Evolutionary conservation across 2,329 filamentous ascomycete species (phyloP).

Genomic region (Cercospora sojina): DNA sequence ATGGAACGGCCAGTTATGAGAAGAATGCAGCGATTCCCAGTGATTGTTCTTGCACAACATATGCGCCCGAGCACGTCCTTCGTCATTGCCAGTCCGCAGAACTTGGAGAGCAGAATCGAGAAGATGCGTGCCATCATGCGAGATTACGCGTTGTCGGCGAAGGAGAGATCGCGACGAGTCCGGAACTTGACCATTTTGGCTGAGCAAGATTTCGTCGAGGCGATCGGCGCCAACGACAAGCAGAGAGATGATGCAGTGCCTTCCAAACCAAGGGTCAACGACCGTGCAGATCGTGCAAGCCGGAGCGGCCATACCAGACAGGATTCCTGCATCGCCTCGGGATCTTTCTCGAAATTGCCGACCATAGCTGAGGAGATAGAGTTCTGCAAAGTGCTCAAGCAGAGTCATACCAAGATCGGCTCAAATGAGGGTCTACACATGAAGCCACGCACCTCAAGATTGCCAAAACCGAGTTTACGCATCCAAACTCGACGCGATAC

Average conservation of each 20-base stretch:
- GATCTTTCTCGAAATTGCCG: neutral
- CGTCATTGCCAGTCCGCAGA: neutral
- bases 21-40: neutral
- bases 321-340: neutral
- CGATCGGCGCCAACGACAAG: neutral
- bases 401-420: neutral
- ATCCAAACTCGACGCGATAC: neutral
- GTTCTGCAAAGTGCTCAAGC: neutral
- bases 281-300: neutral
- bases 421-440: neutral
- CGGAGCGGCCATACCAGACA: neutral
- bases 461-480: neutral
- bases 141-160: neutral
- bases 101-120: neutral
- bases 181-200: neutral
- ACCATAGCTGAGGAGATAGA: neutral
- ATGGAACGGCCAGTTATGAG: neutral
- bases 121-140: neutral
- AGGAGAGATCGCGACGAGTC: neutral
- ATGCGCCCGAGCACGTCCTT: neutral
- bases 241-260: neutral
- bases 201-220: neutral
- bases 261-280: neutral
- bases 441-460: neutral
- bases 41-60: neutral